Evolutionary conservation across 2,329 filamentous ascomycete species (phyloP), one percentile per base, ranked within the genome.

Genomic region (Stachybotrys chartarum): DNA sequence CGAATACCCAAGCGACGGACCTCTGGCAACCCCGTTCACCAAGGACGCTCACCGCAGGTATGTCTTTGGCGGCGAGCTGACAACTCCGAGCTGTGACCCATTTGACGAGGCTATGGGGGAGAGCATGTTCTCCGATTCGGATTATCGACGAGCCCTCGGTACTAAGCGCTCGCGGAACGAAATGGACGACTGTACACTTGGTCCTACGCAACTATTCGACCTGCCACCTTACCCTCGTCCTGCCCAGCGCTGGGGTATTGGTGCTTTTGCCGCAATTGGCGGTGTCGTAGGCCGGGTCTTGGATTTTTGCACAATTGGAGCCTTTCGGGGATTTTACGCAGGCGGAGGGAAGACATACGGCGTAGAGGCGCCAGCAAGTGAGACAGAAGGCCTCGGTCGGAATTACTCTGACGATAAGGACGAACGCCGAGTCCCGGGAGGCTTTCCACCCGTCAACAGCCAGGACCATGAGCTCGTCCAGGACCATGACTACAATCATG

Each of bases 271-370:
- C 46, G 78, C 87, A 0, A 78, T 90, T 7, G 84, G 84, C 1
- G 83, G 79, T 31, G 82, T 88, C 4, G 83, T 88, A 1, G 88
- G 90, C 17, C 93, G 87, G 64, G 84, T 96, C 0, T 91, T 90
- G 81, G 83, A 91, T 61, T 94, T 96, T 64, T 96, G 92, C 74
- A 89, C 78, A 68, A 74, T 76, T 0, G 83, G 80, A 8, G 83
- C 88, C 0, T 95, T 97, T 65, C 81, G 82, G 54, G 92, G 92
- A 0, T 97, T 97, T 69, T 86, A 92, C 58, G 91, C 92, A 12
- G 93, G 92, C 7, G 90, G 88, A 3, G 93, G 92, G 8, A 78
- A 77, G 57, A 85, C 84, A 30, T 96, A 92, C 65, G 75, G 80
- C 7, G 73, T 90, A 61, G 59, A 59, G 17, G 56, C 59, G 14